Percentiles rank a stretch among this genome's conserved stretches.
phyloP scores from a whole-genome alignment of 345 rosid genomes.

The Gossypium rotundifolium region DNA sequence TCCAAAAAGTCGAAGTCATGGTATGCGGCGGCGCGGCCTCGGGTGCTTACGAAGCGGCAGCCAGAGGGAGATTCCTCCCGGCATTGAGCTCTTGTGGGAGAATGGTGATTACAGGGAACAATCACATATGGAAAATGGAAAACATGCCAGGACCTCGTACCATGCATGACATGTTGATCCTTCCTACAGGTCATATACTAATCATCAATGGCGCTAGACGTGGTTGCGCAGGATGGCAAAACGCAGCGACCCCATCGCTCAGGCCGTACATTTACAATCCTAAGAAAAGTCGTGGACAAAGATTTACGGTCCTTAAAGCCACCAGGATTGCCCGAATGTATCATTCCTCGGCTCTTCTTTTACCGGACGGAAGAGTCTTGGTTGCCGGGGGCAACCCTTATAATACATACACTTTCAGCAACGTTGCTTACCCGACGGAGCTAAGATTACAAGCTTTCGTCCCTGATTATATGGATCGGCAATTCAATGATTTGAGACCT shows the following conservation, averaged over 20 bases:
- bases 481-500: conserved; percentile 32
- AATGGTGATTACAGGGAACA: conserved; percentile 30
- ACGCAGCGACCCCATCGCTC: conserved; percentile 23
- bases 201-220: conserved; percentile 50
- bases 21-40: conserved; percentile 36
- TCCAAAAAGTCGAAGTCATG: conserved; percentile 37
- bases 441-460: conserved; percentile 44
- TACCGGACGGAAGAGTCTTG: conserved; percentile 47
- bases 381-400: conserved; percentile 59
- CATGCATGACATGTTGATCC: conserved; percentile 47
- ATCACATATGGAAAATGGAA: conserved; percentile 43
- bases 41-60: conserved; percentile 30
- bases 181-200: conserved; percentile 45
- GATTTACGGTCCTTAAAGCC: conserved; percentile 31
- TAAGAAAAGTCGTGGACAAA: conserved; percentile 17
- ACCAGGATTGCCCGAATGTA: conserved; percentile 46
- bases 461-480: conserved; percentile 36
- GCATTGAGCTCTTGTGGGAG: conserved; percentile 32
- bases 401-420: conserved; percentile 26
- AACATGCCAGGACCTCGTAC: conserved; percentile 52
- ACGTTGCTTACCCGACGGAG: conserved; percentile 42
- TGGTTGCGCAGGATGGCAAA: conserved; percentile 33
- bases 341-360: conserved; percentile 47
- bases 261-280: conserved; percentile 33
- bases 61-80: conserved; percentile 19